Percentiles rank a stretch among this genome's conserved stretches.
Conservation (phyloP, 371 early-diverging fungal species). For the Blakeslea trispora region DNA sequence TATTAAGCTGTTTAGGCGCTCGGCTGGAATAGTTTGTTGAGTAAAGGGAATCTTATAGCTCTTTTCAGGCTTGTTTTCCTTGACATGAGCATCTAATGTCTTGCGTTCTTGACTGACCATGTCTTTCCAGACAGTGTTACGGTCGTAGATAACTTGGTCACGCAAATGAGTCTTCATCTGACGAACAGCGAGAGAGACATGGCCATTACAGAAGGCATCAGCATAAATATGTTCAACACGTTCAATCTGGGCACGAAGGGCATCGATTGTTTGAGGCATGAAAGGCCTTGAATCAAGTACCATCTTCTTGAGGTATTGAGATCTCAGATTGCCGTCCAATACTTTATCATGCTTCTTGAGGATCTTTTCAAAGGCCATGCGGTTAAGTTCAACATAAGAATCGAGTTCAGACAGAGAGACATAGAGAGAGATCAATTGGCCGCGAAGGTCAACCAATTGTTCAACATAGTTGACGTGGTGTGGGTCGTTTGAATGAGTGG, state of each 20-base stretch:
- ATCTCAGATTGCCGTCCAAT: constrained; percentile 49
- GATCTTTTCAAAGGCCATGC: constrained; percentile 93
- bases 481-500: constrained; percentile 18
- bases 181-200: constrained; percentile 53
- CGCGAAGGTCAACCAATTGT: constrained; percentile 32
- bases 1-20: constrained; percentile 28
- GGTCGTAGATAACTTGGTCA: constrained; percentile 75
- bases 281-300: constrained; percentile 65
- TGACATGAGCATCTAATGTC: constrained; percentile 51
- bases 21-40: constrained; percentile 22
- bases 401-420: constrained; percentile 83
- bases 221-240: constrained; percentile 68
- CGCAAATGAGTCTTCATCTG: constrained; percentile 70
- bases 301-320: constrained; percentile 60
- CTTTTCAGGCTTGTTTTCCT: constrained; percentile 48
- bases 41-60: constrained; percentile 44
- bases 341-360: constrained; percentile 98
- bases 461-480: constrained; percentile 23
- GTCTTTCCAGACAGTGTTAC: constrained; percentile 83
- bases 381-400: constrained; percentile 89
- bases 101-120: constrained; percentile 76
- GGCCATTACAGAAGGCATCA: constrained; percentile 58
- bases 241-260: constrained; percentile 53
- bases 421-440: constrained; percentile 65
- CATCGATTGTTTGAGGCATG: constrained; percentile 51